Evolutionary conservation across 441 rosid genomes (phyloP).

Genomic region (Gossypium aridum): DNA sequence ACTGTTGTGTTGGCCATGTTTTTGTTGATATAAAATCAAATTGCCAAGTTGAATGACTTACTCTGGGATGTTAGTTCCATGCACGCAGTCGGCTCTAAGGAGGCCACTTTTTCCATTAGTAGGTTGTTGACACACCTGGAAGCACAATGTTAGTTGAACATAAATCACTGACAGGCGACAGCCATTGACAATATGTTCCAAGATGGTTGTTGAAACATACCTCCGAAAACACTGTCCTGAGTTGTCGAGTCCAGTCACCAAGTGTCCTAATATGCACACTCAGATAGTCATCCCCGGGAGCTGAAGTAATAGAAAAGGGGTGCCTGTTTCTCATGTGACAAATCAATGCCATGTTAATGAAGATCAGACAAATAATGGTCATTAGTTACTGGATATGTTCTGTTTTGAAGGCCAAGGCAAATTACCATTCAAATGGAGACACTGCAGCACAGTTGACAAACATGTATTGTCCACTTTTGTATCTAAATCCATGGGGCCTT

Average conservation of each 20-base stretch:
- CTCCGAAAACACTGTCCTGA: conserved; percentile 55
- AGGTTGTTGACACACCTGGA: conserved; percentile 42
- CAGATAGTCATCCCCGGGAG: conserved; percentile 63
- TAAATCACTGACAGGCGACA: neutral
- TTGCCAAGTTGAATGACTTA: conserved; percentile 20
- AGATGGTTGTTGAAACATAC: conserved; percentile 20
- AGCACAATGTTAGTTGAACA: neutral
- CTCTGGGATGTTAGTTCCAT: conserved; percentile 28
- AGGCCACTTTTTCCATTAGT: conserved; percentile 36
- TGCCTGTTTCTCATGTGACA: conserved; percentile 49
- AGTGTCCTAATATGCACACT: conserved; percentile 69
- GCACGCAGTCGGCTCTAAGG: conserved; percentile 35
- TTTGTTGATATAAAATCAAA: neutral
- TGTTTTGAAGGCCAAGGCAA: neutral
- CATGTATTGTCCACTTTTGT: conserved; percentile 75
- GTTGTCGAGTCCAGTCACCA: conserved; percentile 67
- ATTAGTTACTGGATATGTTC: neutral
- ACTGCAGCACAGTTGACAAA: conserved; percentile 61
- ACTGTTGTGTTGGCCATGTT: neutral
- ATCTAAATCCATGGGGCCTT: conserved; percentile 55
- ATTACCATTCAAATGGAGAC: conserved; percentile 57
- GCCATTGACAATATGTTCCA: neutral
- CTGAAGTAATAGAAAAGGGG: conserved; percentile 73
- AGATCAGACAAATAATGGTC: neutral
- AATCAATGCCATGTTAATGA: neutral